Conservation (phyloP, 805 yeast species). For the Yamadazyma olivae region DNA sequence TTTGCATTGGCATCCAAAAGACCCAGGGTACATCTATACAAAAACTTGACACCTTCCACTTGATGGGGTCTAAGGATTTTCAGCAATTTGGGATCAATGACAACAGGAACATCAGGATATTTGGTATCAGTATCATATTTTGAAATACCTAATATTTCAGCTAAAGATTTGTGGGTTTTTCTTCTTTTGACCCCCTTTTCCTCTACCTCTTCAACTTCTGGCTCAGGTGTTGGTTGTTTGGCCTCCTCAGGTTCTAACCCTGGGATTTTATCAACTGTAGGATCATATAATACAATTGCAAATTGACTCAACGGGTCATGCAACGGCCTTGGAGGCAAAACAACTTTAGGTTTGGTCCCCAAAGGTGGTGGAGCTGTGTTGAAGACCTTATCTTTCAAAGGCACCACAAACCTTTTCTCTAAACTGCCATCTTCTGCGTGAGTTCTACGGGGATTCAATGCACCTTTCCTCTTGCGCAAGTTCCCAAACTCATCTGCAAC, state of each 20-base stretch:
- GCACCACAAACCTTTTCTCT: slow-evolving; percentile 52
- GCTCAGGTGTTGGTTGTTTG: slow-evolving; percentile 9
- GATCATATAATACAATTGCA: slow-evolving; percentile 93
- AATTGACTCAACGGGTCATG: slow-evolving; percentile 93
- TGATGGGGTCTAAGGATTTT: slow-evolving; percentile 93
- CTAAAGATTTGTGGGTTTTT: slow-evolving; percentile 61
- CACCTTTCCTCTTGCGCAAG: slow-evolving; percentile 41
- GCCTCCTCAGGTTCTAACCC: slow-evolving; percentile 17
- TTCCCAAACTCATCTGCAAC: slow-evolving; percentile 32
- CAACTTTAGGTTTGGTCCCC: slow-evolving; percentile 71
- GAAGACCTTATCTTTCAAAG: slow-evolving; percentile 42
- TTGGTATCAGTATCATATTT: slow-evolving; percentile 50
- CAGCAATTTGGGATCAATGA: slow-evolving; percentile 84
- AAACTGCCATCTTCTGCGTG: slow-evolving; percentile 33
- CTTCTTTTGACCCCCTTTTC: slow-evolving; percentile 26
- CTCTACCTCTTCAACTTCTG: slow-evolving; percentile 13
- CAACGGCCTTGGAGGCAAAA: slow-evolving; percentile 83
- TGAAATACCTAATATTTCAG: slow-evolving; percentile 75
- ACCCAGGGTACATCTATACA: slow-evolving; percentile 90
- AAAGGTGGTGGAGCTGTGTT: slow-evolving; percentile 68
- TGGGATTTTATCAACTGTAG: slow-evolving; percentile 71
- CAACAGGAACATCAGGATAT: slow-evolving; percentile 90
- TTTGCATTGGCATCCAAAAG: slow-evolving; percentile 76
- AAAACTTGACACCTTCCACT: slow-evolving; percentile 88
- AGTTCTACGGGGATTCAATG: slow-evolving; percentile 55